These are phyloP conservation scores for Aschersonia sp. DNA, from an alignment of 2,329 filamentous ascomycete species.

Conservation along the genomic window DNA sequence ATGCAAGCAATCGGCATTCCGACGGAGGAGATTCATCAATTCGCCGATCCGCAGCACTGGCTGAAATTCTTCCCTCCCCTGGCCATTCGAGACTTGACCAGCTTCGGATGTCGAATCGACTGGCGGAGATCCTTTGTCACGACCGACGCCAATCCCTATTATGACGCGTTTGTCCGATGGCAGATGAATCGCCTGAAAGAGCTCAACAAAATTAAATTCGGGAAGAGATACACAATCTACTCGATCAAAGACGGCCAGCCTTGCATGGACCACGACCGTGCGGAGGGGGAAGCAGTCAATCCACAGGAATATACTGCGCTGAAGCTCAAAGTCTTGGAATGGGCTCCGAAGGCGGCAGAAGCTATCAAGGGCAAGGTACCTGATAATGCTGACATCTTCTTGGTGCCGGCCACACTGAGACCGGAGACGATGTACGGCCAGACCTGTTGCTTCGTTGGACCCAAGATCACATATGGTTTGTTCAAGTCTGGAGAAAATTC, in stretches of 20 bases:
- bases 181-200: constrained; percentile 90
- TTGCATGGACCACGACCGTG: constrained; percentile 32
- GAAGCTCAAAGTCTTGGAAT: constrained; percentile 83
- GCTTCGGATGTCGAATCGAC: constrained; percentile 76
- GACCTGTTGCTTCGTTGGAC: constrained; percentile 88
- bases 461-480: constrained; percentile 76
- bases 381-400: constrained; percentile 64
- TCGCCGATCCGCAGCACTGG: constrained; percentile 86
- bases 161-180: constrained; percentile 90
- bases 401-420: constrained; percentile 81
- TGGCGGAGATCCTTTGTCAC: constrained; percentile 90
- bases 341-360: constrained; percentile 62
- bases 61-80: constrained; percentile 64
- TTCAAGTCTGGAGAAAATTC: constrained; percentile 67
- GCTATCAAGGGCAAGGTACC: constrained; percentile 66
- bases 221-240: constrained; percentile 87
- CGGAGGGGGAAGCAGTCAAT: constrained; percentile 34
- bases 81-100: constrained; percentile 57
- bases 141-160: constrained; percentile 93
- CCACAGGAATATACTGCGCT: constrained; percentile 87
- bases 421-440: constrained; percentile 99
- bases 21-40: constrained; percentile 77
- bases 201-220: constrained; percentile 84
- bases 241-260: constrained; percentile 29
- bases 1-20: constrained; percentile 87